A percentile compares a stretch with the other conserved stretches of the same genome.
These are phyloP conservation scores for Setaria viridis DNA, from an alignment of 202 grass and related monocot genomes.

Conservation along the genomic window DNA sequence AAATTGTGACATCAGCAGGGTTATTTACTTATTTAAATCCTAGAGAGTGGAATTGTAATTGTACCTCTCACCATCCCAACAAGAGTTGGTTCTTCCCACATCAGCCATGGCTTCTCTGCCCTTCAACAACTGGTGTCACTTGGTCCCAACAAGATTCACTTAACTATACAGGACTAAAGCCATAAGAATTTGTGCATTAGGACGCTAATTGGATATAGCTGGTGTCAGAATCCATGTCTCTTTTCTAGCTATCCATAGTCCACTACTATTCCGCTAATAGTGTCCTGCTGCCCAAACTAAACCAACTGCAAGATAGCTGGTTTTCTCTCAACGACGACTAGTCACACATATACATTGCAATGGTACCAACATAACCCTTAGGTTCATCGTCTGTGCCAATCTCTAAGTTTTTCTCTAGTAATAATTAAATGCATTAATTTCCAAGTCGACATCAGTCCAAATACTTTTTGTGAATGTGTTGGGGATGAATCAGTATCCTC, in stretches of 20 bases:
- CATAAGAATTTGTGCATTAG: not conserved
- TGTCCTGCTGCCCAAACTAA: slow-evolving; percentile 10
- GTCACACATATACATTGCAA: not conserved
- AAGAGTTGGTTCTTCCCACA: not conserved
- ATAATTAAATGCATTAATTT: not conserved
- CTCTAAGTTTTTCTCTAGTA: slow-evolving; percentile 26
- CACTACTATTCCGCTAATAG: not conserved
- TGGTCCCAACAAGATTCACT: not conserved
- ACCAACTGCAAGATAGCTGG: slow-evolving; percentile 35
- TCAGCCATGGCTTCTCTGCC: not conserved
- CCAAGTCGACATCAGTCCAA: slow-evolving; percentile 28
- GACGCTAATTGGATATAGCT: not conserved
- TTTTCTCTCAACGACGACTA: slow-evolving; percentile 30
- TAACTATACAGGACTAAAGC: not conserved
- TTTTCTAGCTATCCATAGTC: not conserved
- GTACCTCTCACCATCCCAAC: not conserved
- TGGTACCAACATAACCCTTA: not conserved
- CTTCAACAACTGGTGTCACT: not conserved
- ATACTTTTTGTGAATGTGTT: slow-evolving; percentile 6
- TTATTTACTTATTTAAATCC: not conserved
- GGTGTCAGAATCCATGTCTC: not conserved
- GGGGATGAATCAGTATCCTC: not conserved
- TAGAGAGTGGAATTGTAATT: not conserved
- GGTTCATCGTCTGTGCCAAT: slow-evolving; percentile 7
- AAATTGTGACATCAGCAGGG: too few relatives aligned